These are phyloP conservation scores for Phytophthora parvispora DNA, from an alignment of 352 stramenopile species.

Conservation along the genomic window DNA sequence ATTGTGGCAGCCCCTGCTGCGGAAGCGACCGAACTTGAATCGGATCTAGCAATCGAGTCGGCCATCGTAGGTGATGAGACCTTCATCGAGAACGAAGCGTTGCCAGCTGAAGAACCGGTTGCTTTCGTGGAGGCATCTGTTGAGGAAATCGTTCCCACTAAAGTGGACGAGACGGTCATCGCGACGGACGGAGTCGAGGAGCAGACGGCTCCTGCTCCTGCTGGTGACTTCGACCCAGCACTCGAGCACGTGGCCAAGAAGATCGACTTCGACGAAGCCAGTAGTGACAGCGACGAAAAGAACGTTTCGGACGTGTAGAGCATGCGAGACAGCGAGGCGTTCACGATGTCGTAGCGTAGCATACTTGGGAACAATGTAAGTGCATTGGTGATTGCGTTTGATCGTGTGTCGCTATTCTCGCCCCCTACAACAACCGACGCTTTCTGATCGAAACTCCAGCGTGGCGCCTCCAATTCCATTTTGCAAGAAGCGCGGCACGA, in stretches of 20 bases:
- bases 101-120: background rate
- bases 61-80: background rate
- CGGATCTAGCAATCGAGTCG: background rate
- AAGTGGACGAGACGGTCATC: background rate
- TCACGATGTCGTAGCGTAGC: slow-evolving; percentile 14
- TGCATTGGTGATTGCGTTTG: slow-evolving; percentile 9
- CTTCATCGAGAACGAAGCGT: background rate
- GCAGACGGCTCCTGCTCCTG: background rate
- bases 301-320: slow-evolving; percentile 16
- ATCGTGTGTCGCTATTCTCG: slow-evolving; percentile 17
- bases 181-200: slow-evolving; percentile 9
- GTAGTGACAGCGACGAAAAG: slow-evolving; percentile 45
- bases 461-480: background rate
- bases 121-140: background rate
- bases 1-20: background rate
- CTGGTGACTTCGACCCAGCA: slow-evolving; percentile 22
- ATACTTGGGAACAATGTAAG: slow-evolving; percentile 26
- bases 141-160: background rate
- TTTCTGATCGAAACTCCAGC: background rate
- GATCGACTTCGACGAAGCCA: slow-evolving; percentile 48
- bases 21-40: slow-evolving; percentile 2
- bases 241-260: slow-evolving; percentile 42
- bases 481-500: background rate
- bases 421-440: background rate
- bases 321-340: background rate